Evolutionary conservation across 192 early-diverging fungal species (phyloP).

Genomic region (Piromyces sp.): DNA sequence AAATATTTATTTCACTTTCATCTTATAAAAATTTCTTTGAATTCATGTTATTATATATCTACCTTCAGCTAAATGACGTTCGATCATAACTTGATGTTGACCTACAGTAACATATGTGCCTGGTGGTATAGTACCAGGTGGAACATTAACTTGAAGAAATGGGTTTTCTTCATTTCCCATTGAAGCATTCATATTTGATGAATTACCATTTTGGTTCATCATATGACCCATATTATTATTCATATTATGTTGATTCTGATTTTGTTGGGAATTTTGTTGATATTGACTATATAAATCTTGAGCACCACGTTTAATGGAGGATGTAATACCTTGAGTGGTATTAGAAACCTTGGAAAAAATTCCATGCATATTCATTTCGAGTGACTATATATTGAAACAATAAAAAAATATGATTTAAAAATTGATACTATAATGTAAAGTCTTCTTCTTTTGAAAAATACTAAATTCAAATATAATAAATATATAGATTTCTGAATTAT

Average conservation of each 20-base stretch:
- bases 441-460: too few species aligned
- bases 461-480: too few species aligned
- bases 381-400: too few species aligned
- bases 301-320: not conserved
- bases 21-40: too few species aligned
- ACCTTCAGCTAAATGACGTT: constrained; percentile 64
- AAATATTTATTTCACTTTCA: too few species aligned
- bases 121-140: constrained; percentile 39
- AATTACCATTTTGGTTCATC: not conserved
- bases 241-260: not conserved
- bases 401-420: too few species aligned
- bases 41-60: too few species aligned
- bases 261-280: not conserved
- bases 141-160: not conserved
- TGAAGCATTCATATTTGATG: not conserved
- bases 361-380: not conserved
- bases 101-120: constrained; percentile 44
- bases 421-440: too few species aligned
- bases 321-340: not conserved
- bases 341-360: not conserved
- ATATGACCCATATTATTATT: not conserved
- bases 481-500: too few species aligned
- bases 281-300: not conserved
- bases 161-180: not conserved
- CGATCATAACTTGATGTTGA: constrained; percentile 34